phyloP scores from a whole-genome alignment of 495 filamentous ascomycete genomes.

The Cercophora newfieldiana region DNA sequence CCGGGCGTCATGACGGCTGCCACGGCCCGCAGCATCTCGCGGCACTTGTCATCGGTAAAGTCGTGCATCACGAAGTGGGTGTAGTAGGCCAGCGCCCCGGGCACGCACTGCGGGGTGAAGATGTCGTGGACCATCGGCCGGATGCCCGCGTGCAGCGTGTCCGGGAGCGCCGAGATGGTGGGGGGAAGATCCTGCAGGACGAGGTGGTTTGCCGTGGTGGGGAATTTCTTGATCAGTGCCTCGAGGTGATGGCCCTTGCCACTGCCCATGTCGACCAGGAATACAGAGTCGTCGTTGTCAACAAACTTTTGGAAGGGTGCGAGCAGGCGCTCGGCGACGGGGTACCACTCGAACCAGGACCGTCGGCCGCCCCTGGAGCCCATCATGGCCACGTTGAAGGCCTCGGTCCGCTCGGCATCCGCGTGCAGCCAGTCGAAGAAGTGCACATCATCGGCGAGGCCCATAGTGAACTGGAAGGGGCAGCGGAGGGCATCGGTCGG shows the following conservation, averaged over 20 bases:
- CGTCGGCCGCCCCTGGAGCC: neutral
- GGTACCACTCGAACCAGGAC: neutral
- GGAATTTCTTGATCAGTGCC: neutral
- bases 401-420: neutral
- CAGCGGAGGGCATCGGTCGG: neutral
- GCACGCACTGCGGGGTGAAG: neutral
- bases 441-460: neutral
- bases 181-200: neutral
- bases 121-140: neutral
- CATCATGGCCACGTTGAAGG: neutral
- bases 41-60: constrained; percentile 44
- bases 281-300: neutral
- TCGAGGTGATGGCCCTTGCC: neutral
- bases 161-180: neutral
- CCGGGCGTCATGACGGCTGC: constrained; percentile 44
- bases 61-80: constrained; percentile 48
- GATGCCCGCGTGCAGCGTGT: neutral
- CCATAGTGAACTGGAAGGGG: neutral
- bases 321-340: neutral
- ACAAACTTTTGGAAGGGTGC: neutral
- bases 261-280: constrained; percentile 3
- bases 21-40: constrained; percentile 38
- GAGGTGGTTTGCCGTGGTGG: neutral
- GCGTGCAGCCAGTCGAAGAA: neutral
- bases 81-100: constrained; percentile 45